Evolutionary conservation across 2,329 filamentous ascomycete species (phyloP).

Genomic region (Nemania bipapillata): DNA sequence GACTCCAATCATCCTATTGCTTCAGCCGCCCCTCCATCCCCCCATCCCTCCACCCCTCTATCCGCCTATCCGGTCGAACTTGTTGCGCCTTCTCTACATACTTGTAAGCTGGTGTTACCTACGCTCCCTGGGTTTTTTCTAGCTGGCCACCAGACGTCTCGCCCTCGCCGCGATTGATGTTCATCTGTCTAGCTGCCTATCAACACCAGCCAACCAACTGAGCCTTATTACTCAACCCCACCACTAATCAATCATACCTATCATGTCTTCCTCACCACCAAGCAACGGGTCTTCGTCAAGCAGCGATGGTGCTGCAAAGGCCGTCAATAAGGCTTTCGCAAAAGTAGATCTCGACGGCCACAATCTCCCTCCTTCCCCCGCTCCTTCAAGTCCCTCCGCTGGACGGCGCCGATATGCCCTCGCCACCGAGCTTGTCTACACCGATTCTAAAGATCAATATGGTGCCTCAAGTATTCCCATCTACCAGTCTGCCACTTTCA

Average conservation of each 20-base stretch:
- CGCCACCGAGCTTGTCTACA: conserved; percentile 95
- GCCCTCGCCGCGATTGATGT: background rate
- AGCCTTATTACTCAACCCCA: background rate
- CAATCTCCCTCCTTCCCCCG: conserved; percentile 87
- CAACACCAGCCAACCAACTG: too few relatives aligned
- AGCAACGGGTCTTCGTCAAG: conserved; percentile 46
- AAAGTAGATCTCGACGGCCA: conserved; percentile 84
- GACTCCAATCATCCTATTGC: background rate
- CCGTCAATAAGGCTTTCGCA: conserved; percentile 64
- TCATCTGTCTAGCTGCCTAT: background rate
- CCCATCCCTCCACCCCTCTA: background rate
- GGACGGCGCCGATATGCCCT: conserved; percentile 87
- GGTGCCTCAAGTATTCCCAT: conserved; percentile 96
- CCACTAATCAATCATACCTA: conserved; percentile 5
- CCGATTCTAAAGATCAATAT: conserved; percentile 95
- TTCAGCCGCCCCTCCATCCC: background rate
- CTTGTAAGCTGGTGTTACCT: too few relatives aligned
- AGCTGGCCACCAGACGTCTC: background rate
- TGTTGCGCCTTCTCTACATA: too few relatives aligned
- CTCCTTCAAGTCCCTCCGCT: conserved; percentile 87
- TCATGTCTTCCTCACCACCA: conserved; percentile 42
- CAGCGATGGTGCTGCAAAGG: conserved; percentile 54
- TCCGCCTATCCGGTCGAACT: too few relatives aligned
- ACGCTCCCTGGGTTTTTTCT: background rate
- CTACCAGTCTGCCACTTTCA: conserved; percentile 98